A percentile compares a stretch with the other conserved stretches of the same genome.
These are phyloP conservation scores for Aspergillus floridensis DNA, from an alignment of 2,329 filamentous ascomycete species.

Conservation along the genomic window DNA sequence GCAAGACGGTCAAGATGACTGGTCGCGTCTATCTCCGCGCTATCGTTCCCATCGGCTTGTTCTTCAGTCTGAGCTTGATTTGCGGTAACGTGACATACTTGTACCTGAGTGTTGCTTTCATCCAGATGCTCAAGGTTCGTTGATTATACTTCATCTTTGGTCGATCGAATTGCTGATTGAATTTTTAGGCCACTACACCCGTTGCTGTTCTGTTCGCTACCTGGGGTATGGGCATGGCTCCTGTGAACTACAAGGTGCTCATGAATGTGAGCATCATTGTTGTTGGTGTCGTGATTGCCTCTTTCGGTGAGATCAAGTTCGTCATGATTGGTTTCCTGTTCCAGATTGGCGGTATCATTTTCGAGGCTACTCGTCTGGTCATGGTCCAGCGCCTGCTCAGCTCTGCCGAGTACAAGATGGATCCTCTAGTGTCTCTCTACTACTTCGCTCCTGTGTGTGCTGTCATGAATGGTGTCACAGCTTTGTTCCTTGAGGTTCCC, in stretches of 20 bases:
- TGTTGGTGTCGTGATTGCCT: constrained; percentile 89
- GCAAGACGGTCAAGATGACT: constrained; percentile 97
- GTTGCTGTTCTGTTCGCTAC: constrained; percentile 87
- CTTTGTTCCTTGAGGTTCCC: constrained; percentile 66
- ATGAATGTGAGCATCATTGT: constrained; percentile 95
- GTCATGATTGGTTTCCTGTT: constrained; percentile 62
- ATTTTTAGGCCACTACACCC: constrained; percentile 76
- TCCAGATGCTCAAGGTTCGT: constrained; percentile 93
- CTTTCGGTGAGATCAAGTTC: constrained; percentile 93
- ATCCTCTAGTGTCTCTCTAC: constrained; percentile 82
- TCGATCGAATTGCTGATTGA: constrained; percentile 8
- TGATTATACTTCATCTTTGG: constrained; percentile 27
- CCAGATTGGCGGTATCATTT: constrained; percentile 72
- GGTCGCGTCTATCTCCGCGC: constrained; percentile 87
- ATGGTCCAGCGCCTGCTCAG: constrained; percentile 83
- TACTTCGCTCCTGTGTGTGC: constrained; percentile 86
- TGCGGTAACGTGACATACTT: constrained; percentile 94
- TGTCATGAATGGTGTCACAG: constrained; percentile 71
- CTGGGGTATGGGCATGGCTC: constrained; percentile 81
- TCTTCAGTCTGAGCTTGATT: constrained; percentile 94
- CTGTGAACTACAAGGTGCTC: constrained; percentile 81
- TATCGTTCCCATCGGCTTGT: constrained; percentile 89
- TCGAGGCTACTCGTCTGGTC: constrained; percentile 77
- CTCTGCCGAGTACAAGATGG: constrained; percentile 79
- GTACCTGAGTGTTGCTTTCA: constrained; percentile 91